A percentile compares a stretch with the other conserved stretches of the same genome.
These are phyloP conservation scores for Herpetomonas samuelpessoai DNA, from an alignment of 208 protist genomes.

Conservation along the genomic window DNA sequence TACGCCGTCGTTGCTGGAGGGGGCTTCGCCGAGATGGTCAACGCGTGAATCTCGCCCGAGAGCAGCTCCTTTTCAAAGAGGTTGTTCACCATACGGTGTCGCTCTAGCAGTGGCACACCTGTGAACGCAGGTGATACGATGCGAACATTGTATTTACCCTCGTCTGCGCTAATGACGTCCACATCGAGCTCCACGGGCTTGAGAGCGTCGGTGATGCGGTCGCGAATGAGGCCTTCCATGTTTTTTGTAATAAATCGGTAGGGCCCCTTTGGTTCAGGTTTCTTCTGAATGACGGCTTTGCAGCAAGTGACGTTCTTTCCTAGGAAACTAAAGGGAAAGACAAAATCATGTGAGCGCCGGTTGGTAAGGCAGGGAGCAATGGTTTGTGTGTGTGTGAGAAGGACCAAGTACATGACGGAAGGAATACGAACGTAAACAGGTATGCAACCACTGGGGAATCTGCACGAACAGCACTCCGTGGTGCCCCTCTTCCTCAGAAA, in stretches of 20 bases:
- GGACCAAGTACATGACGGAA: too few species aligned
- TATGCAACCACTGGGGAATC: too few species aligned
- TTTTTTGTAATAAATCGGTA: too few species aligned
- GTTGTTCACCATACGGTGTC: constrained; percentile 70
- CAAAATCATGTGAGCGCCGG: too few species aligned
- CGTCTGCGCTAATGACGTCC: constrained; percentile 36
- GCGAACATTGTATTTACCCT: constrained; percentile 64
- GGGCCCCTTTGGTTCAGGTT: too few species aligned
- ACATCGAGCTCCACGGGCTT: constrained; percentile 39
- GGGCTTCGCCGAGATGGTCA: constrained; percentile 33
- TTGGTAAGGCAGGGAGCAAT: too few species aligned
- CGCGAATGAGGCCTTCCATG: constrained; percentile 19
- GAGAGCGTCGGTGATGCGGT: constrained; percentile 36
- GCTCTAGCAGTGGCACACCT: constrained; percentile 49
- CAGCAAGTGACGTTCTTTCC: too few species aligned
- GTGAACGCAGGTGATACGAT: constrained; percentile 53
- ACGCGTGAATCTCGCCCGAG: constrained; percentile 66
- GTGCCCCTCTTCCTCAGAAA: too few species aligned
- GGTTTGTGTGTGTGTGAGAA: too few species aligned
- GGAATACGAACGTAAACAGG: too few species aligned
- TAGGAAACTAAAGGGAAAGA: constrained; percentile 1
- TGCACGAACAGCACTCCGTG: too few species aligned
- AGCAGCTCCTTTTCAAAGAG: constrained; percentile 70
- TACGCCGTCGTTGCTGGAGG: neutral
- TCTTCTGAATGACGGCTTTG: too few species aligned